Evolutionary conservation across 2,329 filamentous ascomycete species (phyloP).

Genomic region (Fulvia fulva): DNA sequence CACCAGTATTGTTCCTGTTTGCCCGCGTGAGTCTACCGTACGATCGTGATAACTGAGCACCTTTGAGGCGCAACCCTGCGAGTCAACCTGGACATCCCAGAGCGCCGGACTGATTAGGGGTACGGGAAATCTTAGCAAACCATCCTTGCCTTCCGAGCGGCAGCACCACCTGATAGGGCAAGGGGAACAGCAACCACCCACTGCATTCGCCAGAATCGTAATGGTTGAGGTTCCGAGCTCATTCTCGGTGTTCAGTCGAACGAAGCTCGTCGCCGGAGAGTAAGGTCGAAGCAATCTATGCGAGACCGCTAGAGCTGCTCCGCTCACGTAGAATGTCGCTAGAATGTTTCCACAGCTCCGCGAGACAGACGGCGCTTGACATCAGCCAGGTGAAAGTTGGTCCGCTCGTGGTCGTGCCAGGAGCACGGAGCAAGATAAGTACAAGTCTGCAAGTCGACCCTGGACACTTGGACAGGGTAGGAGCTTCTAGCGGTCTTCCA

Average conservation of each 20-base stretch:
- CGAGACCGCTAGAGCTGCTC: constrained; percentile 6
- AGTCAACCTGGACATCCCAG: constrained; percentile 14
- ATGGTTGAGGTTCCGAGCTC: background rate
- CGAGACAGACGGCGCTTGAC: background rate
- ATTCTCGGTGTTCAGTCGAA: background rate
- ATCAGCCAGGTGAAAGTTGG: background rate
- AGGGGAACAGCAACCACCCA: background rate
- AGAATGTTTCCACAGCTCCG: constrained; percentile 6
- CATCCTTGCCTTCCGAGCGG: constrained; percentile 10
- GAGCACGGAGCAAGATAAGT: background rate
- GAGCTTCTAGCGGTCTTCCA: background rate
- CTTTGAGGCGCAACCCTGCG: constrained; percentile 9
- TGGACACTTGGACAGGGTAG: background rate
- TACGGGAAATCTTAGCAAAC: constrained; percentile 3
- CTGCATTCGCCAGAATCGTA: background rate
- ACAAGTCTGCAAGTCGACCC: background rate
- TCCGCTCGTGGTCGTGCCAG: background rate
- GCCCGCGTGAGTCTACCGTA: background rate
- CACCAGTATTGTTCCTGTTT: background rate
- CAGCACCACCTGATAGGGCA: too few relatives aligned
- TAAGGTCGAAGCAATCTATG: constrained; percentile 9
- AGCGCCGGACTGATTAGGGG: constrained; percentile 11
- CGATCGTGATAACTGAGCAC: background rate
- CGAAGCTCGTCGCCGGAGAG: background rate
- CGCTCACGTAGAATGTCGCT: constrained; percentile 13